A percentile compares a stretch with the other conserved stretches of the same genome.
Evolutionary conservation across 2,329 filamentous ascomycete species (phyloP).

Genomic region (Phialophora tarda): DNA sequence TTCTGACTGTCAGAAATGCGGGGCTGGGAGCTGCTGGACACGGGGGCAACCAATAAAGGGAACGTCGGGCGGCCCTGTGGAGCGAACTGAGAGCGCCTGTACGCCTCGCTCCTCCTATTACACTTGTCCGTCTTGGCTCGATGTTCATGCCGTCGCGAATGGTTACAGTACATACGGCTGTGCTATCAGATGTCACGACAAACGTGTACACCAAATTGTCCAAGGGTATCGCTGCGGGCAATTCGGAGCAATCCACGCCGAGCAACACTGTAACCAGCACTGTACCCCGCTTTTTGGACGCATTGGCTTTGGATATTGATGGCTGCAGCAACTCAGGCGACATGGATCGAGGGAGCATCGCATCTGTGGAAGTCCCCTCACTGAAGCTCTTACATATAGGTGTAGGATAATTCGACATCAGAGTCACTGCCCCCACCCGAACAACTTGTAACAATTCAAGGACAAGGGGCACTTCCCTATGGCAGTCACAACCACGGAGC

Average conservation of each 20-base stretch:
- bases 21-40: not conserved
- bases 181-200: not conserved
- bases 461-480: not conserved
- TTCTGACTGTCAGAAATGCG: conserved; percentile 25
- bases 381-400: no score
- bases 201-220: not conserved
- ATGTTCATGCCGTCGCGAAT: not conserved
- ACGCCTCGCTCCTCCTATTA: not conserved
- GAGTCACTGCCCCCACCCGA: not conserved
- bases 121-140: not conserved
- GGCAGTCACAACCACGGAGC: not conserved
- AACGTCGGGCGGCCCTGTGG: not conserved
- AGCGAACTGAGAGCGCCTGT: not conserved
- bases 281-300: not conserved
- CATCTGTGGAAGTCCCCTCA: not conserved
- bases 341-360: not conserved
- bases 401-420: not conserved
- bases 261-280: not conserved
- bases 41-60: not conserved
- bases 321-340: not conserved
- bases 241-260: not conserved
- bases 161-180: not conserved
- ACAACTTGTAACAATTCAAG: no score
- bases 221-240: not conserved
- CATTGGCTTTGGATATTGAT: not conserved